These are phyloP conservation scores for Olyra latifolia DNA, from an alignment of 176 grass and related monocot genomes.

Conservation along the genomic window DNA sequence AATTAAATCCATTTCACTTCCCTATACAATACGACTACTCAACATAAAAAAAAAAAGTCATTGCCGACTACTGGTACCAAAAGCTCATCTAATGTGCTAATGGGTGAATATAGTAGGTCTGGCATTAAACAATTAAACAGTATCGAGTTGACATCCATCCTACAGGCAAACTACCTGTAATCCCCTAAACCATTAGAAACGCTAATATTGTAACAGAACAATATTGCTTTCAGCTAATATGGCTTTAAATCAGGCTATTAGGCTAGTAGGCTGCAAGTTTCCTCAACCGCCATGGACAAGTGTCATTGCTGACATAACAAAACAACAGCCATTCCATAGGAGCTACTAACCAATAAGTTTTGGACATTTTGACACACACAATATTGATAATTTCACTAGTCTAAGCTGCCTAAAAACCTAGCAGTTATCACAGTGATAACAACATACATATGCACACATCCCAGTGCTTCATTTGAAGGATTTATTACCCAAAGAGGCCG, in stretches of 20 bases:
- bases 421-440: too few relatives aligned
- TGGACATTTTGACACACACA: neutral
- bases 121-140: neutral
- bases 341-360: neutral
- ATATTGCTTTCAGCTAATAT: conserved; percentile 18
- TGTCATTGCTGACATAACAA: neutral
- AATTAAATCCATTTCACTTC: neutral
- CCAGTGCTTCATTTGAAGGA: neutral
- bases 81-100: neutral
- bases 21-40: neutral
- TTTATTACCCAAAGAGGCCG: neutral
- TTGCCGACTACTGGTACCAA: neutral
- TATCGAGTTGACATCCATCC: neutral
- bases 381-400: neutral
- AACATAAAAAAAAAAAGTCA: neutral
- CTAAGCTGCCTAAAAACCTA: too few relatives aligned
- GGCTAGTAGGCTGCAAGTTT: too few relatives aligned
- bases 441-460: neutral
- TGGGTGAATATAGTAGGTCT: neutral
- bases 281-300: neutral
- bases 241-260: neutral
- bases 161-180: neutral
- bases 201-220: conserved; percentile 1
- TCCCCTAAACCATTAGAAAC: neutral
- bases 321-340: neutral